Base-by-base conservation (phyloP, 805 yeast species). In the Candida coleopterorum region DNA sequence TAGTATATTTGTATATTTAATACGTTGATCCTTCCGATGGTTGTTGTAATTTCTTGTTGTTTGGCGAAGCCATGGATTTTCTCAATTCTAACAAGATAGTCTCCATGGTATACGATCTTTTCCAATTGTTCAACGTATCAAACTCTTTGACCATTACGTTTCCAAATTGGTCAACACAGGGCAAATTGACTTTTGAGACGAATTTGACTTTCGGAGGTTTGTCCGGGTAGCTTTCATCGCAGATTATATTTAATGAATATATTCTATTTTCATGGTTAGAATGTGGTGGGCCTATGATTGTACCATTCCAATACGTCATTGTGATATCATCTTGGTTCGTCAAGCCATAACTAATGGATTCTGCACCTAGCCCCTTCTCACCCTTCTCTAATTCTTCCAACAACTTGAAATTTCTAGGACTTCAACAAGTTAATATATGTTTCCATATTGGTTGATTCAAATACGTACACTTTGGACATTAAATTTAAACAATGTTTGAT, bases 381-480 rank as follows among this genome's bases (percentile, higher is more conserved):
- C 98, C 98, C 53, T 90, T 90, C 60, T 94, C 99, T 47, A 93
- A 72, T 64, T 93, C 99, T 64, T 93, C 99, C 44, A 93, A 73
- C 23, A 93, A 76, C 56, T 95, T 85, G 64, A 93, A 93, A 58
- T 86, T 89, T 62, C 99, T 79, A 48, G 99, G 99, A 28, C 85
- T 78, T 45, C 16, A 21, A 35, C 29, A 18, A n/a, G n/a, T n/a
- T n/a, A n/a, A n/a, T n/a, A n/a, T n/a, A n/a, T n/a, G n/a, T n/a
- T n/a, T n/a, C n/a, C n/a, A 21, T 11, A 10, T 25, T 10, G 9
- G 24, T 18, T n/a, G 23, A 20, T n/a, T 14, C 14, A 21, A 28
- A 35, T 37, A 67, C 76, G 35, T 58, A 70, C 76, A 72, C 58
- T 50, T 64, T 72, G 3, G 77, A 72, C 77, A 72, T 64, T 30